Conservation (phyloP, 768 basidiomycete species). For the Phylloporus scabripes region DNA sequence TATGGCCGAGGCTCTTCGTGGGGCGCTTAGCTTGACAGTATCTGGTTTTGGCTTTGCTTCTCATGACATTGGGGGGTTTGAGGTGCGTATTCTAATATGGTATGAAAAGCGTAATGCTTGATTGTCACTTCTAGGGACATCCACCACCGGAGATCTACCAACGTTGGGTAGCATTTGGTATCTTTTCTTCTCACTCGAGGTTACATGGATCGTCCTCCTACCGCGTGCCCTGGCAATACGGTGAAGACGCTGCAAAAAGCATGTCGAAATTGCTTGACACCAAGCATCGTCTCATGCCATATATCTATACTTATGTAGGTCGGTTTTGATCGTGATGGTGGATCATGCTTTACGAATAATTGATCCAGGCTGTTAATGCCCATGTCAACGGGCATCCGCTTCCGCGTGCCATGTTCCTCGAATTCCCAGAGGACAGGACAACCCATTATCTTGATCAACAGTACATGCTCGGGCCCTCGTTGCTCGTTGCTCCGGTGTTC, state of each 20-base stretch:
- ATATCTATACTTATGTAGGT: constrained; percentile 53
- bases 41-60: constrained; percentile 71
- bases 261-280: constrained; percentile 58
- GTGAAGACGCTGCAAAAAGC: constrained; percentile 59
- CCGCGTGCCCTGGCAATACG: constrained; percentile 74
- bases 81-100: constrained; percentile 33
- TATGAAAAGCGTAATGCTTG: neutral
- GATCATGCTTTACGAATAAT: neutral
- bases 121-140: constrained; percentile 40
- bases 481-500: constrained; percentile 61
- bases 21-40: constrained; percentile 55
- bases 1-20: constrained; percentile 70
- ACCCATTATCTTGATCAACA: constrained; percentile 58
- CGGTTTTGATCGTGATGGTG: neutral
- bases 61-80: constrained; percentile 76
- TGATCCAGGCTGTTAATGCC: constrained; percentile 46
- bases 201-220: constrained; percentile 71
- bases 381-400: constrained; percentile 49
- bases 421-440: constrained; percentile 54
- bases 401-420: constrained; percentile 62
- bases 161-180: constrained; percentile 71
- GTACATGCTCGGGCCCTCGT: constrained; percentile 52
- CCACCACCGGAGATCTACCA: constrained; percentile 66
- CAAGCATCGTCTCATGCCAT: constrained; percentile 72
- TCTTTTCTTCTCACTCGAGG: constrained; percentile 72